phyloP scores from a whole-genome alignment of 352 stramenopile species.

The Phytophthora boehmeriae region DNA sequence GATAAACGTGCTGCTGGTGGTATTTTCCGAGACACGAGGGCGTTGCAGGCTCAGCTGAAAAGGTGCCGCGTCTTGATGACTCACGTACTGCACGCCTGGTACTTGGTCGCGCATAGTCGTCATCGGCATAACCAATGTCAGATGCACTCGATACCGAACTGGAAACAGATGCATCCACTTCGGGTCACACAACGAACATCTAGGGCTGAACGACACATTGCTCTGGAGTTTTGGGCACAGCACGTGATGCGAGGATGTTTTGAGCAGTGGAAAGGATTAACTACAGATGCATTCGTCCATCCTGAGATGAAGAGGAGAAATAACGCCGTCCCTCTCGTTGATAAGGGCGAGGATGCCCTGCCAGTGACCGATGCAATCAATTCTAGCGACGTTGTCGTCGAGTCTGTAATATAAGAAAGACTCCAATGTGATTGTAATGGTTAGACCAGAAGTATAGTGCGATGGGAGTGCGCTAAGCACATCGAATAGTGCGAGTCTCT shows the following conservation, averaged over 20 bases:
- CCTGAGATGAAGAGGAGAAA: too few species aligned
- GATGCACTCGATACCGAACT: background rate
- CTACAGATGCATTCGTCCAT: background rate
- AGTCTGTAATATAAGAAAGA: too few species aligned
- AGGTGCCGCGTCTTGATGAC: constrained; percentile 32
- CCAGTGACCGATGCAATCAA: too few species aligned
- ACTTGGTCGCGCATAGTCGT: constrained; percentile 23
- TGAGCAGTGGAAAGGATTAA: constrained; percentile 9
- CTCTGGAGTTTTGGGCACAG: constrained; percentile 30
- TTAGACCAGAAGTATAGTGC: too few species aligned
- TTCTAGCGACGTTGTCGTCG: too few species aligned
- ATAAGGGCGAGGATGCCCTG: too few species aligned
- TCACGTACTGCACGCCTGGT: constrained; percentile 36
- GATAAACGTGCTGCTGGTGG: constrained; percentile 2
- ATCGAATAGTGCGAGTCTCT: constrained; percentile 8
- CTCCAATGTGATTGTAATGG: too few species aligned
- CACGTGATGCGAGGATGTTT: constrained; percentile 19
- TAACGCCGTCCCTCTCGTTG: too few species aligned
- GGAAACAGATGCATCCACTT: constrained; percentile 8
- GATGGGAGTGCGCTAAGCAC: too few species aligned
- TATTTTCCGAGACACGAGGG: constrained; percentile 22
- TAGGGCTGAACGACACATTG: constrained; percentile 1
- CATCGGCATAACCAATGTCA: constrained; percentile 5
- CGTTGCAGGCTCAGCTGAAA: constrained; percentile 33
- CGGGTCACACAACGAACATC: background rate